Conservation (phyloP, 163 green algal species). For the Coccomyxa subellipsoidea region DNA sequence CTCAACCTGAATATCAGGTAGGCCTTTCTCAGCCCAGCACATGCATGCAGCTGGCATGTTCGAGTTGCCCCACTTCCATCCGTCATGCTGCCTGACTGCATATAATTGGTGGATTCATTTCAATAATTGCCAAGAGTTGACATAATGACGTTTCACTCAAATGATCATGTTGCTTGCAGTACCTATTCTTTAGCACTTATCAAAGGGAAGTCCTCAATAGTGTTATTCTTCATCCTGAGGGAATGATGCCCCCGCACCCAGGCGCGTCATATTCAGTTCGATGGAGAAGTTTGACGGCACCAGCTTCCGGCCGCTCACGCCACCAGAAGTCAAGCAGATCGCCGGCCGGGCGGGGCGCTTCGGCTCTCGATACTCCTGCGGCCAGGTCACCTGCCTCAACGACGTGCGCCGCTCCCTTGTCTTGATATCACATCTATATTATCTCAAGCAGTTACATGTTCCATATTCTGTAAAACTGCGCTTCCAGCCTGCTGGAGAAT, state of each 20-base stretch:
- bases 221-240: neutral
- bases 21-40: neutral
- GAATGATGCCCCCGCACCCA: neutral
- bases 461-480: neutral
- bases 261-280: constrained; percentile 77
- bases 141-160: no score
- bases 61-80: neutral
- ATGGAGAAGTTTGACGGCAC: constrained; percentile 61
- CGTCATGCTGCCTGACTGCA: neutral
- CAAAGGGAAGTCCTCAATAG: neutral
- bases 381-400: constrained; percentile 13
- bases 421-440: neutral
- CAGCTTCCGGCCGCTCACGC: constrained; percentile 2
- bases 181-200: no score
- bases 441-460: no score
- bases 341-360: constrained; percentile 14
- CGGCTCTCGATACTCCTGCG: neutral
- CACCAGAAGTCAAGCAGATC: constrained; percentile 18
- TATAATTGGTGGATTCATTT: no score
- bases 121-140: no score
- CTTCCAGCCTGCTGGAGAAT: neutral
- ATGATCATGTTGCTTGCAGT: no score
- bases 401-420: neutral
- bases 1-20: constrained; percentile 89
- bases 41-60: neutral